Percentiles rank a stretch among this genome's conserved stretches.
These are phyloP conservation scores for Entonaema liquescens DNA, from an alignment of 495 filamentous ascomycete genomes.

Conservation along the genomic window DNA sequence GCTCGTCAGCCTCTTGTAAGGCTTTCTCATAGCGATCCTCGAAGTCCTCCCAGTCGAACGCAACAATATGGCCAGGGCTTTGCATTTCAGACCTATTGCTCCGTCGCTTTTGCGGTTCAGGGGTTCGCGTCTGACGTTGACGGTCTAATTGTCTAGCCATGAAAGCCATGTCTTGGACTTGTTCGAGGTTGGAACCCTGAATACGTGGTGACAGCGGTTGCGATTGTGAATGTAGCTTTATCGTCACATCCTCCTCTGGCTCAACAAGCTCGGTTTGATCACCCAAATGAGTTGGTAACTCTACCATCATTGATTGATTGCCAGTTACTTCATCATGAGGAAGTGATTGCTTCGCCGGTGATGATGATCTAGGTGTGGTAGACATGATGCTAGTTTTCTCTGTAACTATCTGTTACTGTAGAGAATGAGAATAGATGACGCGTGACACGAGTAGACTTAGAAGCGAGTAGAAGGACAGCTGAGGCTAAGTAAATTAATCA, in stretches of 20 bases:
- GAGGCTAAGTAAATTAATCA: conserved; percentile 9
- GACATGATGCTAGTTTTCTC: conserved; percentile 34
- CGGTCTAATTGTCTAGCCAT: conserved; percentile 28
- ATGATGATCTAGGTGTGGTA: conserved; percentile 41
- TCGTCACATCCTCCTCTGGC: conserved; percentile 33
- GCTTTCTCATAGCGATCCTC: conserved; percentile 68
- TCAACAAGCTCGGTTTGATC: conserved; percentile 30
- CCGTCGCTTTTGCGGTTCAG: conserved; percentile 43
- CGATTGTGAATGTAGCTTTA: conserved; percentile 46
- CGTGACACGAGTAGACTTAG: conserved; percentile 29
- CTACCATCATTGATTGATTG: conserved; percentile 48
- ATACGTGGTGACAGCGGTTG: conserved; percentile 43
- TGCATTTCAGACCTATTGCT: conserved; percentile 48
- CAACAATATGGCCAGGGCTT: conserved; percentile 54
- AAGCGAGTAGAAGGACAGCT: conserved; percentile 19
- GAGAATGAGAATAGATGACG: conserved; percentile 33
- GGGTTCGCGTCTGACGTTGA: conserved; percentile 40
- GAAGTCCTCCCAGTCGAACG: conserved; percentile 74
- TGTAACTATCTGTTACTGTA: conserved; percentile 14
- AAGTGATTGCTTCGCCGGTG: conserved; percentile 32
- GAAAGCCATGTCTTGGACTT: conserved; percentile 41
- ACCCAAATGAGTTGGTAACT: conserved; percentile 41
- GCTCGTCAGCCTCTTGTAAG: conserved; percentile 64
- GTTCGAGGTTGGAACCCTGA: conserved; percentile 51
- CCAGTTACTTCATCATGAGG: conserved; percentile 29